Base-by-base conservation (phyloP, 176 grass and related monocot species). In the Lolium rigidum region DNA sequence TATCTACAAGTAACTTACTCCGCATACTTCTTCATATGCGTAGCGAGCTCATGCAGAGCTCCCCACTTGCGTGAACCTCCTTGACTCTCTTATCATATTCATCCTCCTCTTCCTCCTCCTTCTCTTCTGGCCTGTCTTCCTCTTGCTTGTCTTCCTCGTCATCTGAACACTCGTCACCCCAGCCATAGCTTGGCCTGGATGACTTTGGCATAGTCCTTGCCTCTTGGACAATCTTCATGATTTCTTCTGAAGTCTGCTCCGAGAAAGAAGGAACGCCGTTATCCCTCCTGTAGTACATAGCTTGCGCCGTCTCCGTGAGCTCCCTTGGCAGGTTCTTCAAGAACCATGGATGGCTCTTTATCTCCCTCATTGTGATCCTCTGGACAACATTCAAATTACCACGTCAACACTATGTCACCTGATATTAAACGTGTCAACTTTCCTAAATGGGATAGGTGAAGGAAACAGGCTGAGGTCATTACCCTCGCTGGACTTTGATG, bases 311-410 rank as follows among this genome's bases (percentile, higher is more conserved):
- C 63, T 95, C 93, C 0, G 91, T 95, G 18, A 98, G 91, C 84
- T 95, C 96, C 83, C 96, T 93, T 5, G 96, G 96, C 47, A 98
- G 83, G 87, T 98, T 98, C 88, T 94, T 98, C 86, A 95, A 49
- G 90, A 98, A 95, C 96, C 96, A 98, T 61, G 93, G 93, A 63
- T 98, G 96, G 60, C 44, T 98, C 86, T 95, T 98, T 83, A 98
- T 98, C 86, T 98, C 96, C 78, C 55, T 94, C 89, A 98, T 92
- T 35, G 96, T 98, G 73, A 94, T 94, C 85, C 96, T 98, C 96
- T 98, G 86, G 56, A 55, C 20, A 90, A 74, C 20, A 84, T 66
- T 77, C 28, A 69, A 76, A 65, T 52, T 77, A 82, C 26, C 18
- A 61, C 1, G 18, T 91, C 22, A 66, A 66, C 44, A 22, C 51